A percentile compares a stretch with the other conserved stretches of the same genome.
Evolutionary conservation across 192 early-diverging fungal genomes (phyloP).

Genomic region (Podila horticola): DNA sequence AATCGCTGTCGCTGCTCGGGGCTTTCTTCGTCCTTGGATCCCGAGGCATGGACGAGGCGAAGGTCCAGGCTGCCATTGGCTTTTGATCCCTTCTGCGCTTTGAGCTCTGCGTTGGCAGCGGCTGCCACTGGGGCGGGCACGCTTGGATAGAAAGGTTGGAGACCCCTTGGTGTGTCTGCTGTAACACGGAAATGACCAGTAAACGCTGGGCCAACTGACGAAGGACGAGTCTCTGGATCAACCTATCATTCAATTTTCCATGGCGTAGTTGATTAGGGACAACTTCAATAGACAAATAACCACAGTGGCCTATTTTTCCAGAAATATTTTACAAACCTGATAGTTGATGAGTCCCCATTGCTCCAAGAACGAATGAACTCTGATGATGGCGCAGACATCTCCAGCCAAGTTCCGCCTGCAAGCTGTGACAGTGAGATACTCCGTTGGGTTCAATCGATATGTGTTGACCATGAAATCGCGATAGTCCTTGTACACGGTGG

Average conservation of each 20-base stretch:
- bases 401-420: constrained; percentile 96
- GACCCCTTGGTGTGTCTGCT: constrained; percentile 87
- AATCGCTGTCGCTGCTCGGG: constrained; percentile 60
- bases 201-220: constrained; percentile 90
- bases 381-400: constrained; percentile 98
- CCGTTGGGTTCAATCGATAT: constrained; percentile 92
- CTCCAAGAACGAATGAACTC: constrained; percentile 98
- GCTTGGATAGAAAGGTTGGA: constrained; percentile 87
- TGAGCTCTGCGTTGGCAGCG: constrained; percentile 20
- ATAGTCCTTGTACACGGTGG: constrained; percentile 91
- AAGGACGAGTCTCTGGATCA: constrained; percentile 94
- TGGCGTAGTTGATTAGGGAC: background rate
- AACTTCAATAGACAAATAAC: background rate
- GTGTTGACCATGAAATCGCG: constrained; percentile 99
- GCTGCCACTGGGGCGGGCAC: constrained; percentile 20
- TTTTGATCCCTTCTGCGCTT: constrained; percentile 38
- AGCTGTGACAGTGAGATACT: constrained; percentile 98
- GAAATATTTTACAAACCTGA: constrained; percentile 71
- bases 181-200: constrained; percentile 98
- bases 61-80: constrained; percentile 60
- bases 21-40: constrained; percentile 48
- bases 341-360: constrained; percentile 99
- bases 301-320: background rate
- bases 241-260: constrained; percentile 61
- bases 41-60: constrained; percentile 61